Percentiles rank a stretch among this genome's conserved stretches.
Conservation (phyloP, 2,329 filamentous ascomycete genomes). For the Claviceps digitariae region DNA sequence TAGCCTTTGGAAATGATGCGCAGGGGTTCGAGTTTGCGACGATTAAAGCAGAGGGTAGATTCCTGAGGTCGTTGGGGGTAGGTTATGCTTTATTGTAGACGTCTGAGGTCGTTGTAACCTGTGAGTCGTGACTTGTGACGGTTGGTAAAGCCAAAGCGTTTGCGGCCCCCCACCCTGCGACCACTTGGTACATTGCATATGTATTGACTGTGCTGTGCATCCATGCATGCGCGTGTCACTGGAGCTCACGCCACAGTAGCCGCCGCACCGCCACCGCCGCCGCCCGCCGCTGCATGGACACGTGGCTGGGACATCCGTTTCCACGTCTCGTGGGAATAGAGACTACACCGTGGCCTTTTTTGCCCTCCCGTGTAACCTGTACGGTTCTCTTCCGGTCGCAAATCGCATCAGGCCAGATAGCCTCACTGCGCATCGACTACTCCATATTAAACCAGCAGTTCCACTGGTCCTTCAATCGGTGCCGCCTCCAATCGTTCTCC, state of each 20-base stretch:
- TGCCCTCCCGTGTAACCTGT: constrained; percentile 2
- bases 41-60: neutral
- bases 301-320: neutral
- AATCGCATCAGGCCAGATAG: neutral
- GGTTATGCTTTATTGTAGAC: neutral
- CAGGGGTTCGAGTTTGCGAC: neutral
- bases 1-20: neutral
- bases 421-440: neutral
- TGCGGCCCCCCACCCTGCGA: too few relatives aligned
- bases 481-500: neutral
- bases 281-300: too few relatives aligned
- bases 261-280: too few relatives aligned
- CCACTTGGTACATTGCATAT: too few relatives aligned
- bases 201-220: too few relatives aligned
- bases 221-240: neutral
- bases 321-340: neutral
- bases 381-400: constrained; percentile 1
- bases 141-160: too few relatives aligned
- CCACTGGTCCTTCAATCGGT: neutral
- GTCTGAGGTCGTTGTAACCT: neutral
- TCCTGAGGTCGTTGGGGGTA: neutral
- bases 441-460: neutral
- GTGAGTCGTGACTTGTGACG: too few relatives aligned
- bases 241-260: constrained; percentile 1
- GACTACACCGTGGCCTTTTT: constrained; percentile 20